Evolutionary conservation across 257 asterid species (phyloP), one percentile per base, ranked within the genome.

Genomic region (Ligustrum vulgare): DNA sequence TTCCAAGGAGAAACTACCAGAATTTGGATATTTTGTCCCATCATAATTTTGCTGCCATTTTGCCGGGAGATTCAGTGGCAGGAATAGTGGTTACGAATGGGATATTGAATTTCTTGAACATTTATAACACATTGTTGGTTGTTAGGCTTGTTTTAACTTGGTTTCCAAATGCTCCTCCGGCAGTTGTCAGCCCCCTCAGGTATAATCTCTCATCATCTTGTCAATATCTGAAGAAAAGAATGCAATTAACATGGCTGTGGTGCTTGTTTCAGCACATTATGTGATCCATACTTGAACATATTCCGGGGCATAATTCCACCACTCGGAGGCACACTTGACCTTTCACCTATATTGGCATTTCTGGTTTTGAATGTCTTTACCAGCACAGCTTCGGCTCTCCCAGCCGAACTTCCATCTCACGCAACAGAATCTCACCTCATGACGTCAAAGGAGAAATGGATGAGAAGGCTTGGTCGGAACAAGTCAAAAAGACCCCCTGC

Each of bases 271-370:
- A 94, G 97, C 89, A 92, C 99, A 20, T 31, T 94, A 75, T 94
- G 99, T 31, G 98, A 94, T 72, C 99, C 99, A 9, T 94, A 94
- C 87, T 80, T 92, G 96, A 92, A 94, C 87, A 85, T 94, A 84
- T 92, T 94, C 88, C 94, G 98, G 0, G 98, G 98, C 70, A 71
- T 94, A 77, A 92, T 94, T 75, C 97, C 98, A 63, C 98, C 99
- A 39, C 93, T 92, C 22, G 99, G 99, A 79, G 98, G 99, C 78
- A 84, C 92, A 6, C 87, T 94, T 60, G 99, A 94, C 76, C 86
- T 93, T 45, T 91, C 98, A 1, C 98, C 97, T 0, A 86, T 93
- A 69, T 65, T 93, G 69, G 98, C 98, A 16, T 91, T 93, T 80
- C 91, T 91, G 13, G 89, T 90, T 77, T 75, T 91, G 70, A 91